phyloP scores from a whole-genome alignment of 148 eudicot species.

The Persicaria tinctoria region DNA sequence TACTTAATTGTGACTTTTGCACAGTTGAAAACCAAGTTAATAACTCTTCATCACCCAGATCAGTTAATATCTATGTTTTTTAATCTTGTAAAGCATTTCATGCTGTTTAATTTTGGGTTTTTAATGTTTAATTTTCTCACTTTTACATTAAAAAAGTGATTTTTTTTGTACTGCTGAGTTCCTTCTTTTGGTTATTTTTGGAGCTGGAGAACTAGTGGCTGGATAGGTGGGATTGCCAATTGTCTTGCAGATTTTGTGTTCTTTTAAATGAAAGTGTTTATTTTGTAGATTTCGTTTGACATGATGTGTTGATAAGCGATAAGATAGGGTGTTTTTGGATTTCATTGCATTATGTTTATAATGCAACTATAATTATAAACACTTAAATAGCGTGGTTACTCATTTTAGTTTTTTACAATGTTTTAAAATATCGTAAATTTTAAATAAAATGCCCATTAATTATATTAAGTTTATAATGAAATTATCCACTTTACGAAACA shows the following conservation, averaged over 20 bases:
- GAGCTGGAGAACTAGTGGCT: background rate
- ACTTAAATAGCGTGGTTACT: too few relatives aligned
- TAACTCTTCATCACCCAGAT: background rate
- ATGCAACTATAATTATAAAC: too few relatives aligned
- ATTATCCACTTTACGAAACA: too few relatives aligned
- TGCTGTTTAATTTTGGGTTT: background rate
- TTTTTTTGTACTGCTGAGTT: background rate
- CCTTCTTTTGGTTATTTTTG: background rate
- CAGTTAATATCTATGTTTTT: background rate
- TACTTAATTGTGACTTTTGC: background rate
- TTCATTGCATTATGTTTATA: too few relatives aligned
- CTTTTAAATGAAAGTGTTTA: background rate
- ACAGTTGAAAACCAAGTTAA: background rate
- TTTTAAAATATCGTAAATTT: too few relatives aligned
- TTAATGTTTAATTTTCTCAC: background rate
- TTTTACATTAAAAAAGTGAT: background rate
- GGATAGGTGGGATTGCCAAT: background rate
- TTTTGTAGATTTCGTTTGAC: too few relatives aligned
- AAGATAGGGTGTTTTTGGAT: too few relatives aligned
- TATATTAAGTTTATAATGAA: too few relatives aligned
- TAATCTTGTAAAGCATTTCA: background rate
- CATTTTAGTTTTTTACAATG: too few relatives aligned
- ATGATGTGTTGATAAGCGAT: too few relatives aligned
- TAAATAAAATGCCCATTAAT: too few relatives aligned
- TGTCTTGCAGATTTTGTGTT: background rate